Evolutionary conservation across 768 basidiomycete genomes (phyloP).

Genomic region (Termitomyces sp.): DNA sequence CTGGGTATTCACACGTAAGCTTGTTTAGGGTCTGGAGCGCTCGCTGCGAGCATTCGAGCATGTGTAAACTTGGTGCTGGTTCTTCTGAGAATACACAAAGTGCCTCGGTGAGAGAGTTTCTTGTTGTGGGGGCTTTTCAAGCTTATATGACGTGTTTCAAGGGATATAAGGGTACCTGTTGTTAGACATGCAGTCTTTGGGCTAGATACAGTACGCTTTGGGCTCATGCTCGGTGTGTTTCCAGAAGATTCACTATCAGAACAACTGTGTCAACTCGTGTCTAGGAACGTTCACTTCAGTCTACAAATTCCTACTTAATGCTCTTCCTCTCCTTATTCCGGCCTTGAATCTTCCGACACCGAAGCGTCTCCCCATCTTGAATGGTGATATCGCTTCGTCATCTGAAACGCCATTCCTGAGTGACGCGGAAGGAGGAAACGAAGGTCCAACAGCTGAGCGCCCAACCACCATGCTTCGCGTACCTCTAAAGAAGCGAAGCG

Average conservation of each 20-base stretch:
- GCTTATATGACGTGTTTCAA: constrained; percentile 19
- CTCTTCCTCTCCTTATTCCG: constrained; percentile 66
- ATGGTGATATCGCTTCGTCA: constrained; percentile 19
- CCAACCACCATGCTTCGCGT: constrained; percentile 21
- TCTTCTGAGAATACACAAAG: constrained; percentile 62
- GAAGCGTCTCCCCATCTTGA: constrained; percentile 20
- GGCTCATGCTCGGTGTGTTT: constrained; percentile 72
- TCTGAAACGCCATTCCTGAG: constrained; percentile 11
- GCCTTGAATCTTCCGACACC: constrained; percentile 25
- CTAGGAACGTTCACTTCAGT: constrained; percentile 69
- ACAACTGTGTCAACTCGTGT: background rate
- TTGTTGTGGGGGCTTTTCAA: background rate
- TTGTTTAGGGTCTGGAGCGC: constrained; percentile 62
- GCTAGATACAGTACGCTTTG: constrained; percentile 75
- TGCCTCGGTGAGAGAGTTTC: constrained; percentile 48
- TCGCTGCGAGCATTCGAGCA: constrained; percentile 80
- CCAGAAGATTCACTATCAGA: too few species aligned
- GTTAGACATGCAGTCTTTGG: constrained; percentile 84
- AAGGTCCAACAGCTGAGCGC: constrained; percentile 19
- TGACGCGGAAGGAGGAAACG: constrained; percentile 7
- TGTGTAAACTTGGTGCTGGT: constrained; percentile 78
- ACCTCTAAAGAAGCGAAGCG: constrained; percentile 28
- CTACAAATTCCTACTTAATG: constrained; percentile 77
- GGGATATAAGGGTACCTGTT: constrained; percentile 56
- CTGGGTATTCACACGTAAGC: background rate